phyloP scores from a whole-genome alignment of 257 asterid genomes.

The Linderniella brevidens region DNA sequence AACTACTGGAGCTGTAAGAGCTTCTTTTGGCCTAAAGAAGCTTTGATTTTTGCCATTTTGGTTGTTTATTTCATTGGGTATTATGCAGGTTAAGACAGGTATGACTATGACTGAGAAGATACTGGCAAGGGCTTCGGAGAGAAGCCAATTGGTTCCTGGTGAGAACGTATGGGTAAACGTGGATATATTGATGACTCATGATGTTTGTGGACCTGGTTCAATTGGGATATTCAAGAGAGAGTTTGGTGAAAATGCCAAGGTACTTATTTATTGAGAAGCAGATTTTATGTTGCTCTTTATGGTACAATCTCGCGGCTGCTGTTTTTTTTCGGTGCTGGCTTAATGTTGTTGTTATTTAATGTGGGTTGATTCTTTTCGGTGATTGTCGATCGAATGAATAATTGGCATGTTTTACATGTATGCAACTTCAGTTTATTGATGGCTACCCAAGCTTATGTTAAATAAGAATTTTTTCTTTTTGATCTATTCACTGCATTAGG shows the following conservation, averaged over 20 bases:
- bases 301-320: no score
- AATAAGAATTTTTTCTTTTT: not conserved
- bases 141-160: constrained; percentile 59
- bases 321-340: no score
- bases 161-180: constrained; percentile 86
- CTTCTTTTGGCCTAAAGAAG: constrained; percentile 1
- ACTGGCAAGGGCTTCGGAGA: constrained; percentile 70
- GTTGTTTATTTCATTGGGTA: constrained; percentile 9
- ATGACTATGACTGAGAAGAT: constrained; percentile 97
- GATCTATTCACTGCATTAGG: not conserved
- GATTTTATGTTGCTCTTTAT: no score
- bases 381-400: no score
- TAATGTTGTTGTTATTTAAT: no score
- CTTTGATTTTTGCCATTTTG: constrained; percentile 8
- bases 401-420: not conserved
- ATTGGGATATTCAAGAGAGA: constrained; percentile 78
- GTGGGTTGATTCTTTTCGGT: no score
- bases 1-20: constrained; percentile 57
- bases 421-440: not conserved
- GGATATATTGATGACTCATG: constrained; percentile 91
- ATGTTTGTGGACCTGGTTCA: constrained; percentile 78
- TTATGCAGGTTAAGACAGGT: constrained; percentile 59
- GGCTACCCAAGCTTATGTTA: not conserved
- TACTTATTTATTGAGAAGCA: constrained; percentile 15
- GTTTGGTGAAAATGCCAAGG: constrained; percentile 90